A percentile compares a stretch with the other conserved stretches of the same genome.
These are phyloP conservation scores for Tuber magnatum DNA, from an alignment of 495 filamentous ascomycete genomes.

Conservation along the genomic window DNA sequence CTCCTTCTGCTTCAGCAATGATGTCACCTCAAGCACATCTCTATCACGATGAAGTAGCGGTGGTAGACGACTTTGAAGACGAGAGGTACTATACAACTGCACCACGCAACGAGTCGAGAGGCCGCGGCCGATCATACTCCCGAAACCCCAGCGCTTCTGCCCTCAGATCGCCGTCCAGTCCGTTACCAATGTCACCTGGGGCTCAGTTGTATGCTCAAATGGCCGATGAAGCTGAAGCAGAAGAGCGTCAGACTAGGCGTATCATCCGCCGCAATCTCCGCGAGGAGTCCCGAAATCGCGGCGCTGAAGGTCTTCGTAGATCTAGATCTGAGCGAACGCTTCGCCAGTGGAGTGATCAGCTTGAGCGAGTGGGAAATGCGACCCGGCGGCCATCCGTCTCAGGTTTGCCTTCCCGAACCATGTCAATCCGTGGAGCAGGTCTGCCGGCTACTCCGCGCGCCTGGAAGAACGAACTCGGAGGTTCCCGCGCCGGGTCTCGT, in stretches of 20 bases:
- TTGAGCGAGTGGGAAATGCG: constrained; percentile 33
- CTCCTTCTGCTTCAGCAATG: constrained; percentile 59
- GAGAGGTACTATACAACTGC: constrained; percentile 31
- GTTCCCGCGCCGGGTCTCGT: constrained; percentile 32
- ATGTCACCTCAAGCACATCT: constrained; percentile 40
- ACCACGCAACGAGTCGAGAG: constrained; percentile 8
- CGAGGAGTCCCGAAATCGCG: constrained; percentile 26
- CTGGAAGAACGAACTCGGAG: constrained; percentile 38
- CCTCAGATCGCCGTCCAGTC: constrained; percentile 69
- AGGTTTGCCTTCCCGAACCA: constrained; percentile 26
- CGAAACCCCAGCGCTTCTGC: constrained; percentile 26
- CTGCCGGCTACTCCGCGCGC: constrained; percentile 38
- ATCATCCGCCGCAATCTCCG: constrained; percentile 15
- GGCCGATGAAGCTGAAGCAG: constrained; percentile 30
- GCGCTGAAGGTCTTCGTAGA: constrained; percentile 22
- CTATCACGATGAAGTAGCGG: constrained; percentile 39
- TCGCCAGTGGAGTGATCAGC: constrained; percentile 37
- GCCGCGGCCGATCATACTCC: constrained; percentile 22
- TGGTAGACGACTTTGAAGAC: constrained; percentile 27
- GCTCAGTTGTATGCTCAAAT: constrained; percentile 35
- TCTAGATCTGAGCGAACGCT: constrained; percentile 40
- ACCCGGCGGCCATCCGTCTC: constrained; percentile 31
- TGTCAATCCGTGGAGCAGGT: constrained; percentile 27
- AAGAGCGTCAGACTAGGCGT: constrained; percentile 25
- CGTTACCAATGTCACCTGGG: constrained; percentile 57